These are phyloP conservation scores for Penicillium chermesinum DNA, from an alignment of 495 filamentous ascomycete genomes.

Conservation along the genomic window DNA sequence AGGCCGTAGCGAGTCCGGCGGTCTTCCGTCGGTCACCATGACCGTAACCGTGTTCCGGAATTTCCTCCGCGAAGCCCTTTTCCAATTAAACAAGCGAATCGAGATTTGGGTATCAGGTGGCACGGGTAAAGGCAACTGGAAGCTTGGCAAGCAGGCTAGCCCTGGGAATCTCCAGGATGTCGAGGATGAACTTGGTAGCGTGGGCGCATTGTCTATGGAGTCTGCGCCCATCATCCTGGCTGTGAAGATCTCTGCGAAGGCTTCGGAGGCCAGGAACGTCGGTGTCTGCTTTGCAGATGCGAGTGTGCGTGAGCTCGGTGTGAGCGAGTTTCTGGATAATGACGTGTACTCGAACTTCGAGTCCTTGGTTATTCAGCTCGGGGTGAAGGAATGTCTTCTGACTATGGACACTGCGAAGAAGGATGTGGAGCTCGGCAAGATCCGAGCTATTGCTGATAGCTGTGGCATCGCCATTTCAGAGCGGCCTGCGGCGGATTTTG, in stretches of 20 bases:
- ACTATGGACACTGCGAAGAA: constrained; percentile 70
- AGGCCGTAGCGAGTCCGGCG: constrained; percentile 73
- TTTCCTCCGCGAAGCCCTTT: constrained; percentile 90
- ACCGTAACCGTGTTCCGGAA: constrained; percentile 90
- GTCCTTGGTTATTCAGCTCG: constrained; percentile 90
- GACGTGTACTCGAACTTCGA: constrained; percentile 98
- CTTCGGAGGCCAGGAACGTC: constrained; percentile 76
- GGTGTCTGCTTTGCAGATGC: constrained; percentile 98
- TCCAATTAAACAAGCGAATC: constrained; percentile 80
- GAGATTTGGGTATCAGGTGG: constrained; percentile 77
- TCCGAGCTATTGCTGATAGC: constrained; percentile 80
- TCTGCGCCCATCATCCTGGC: constrained; percentile 89
- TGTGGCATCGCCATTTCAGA: constrained; percentile 88
- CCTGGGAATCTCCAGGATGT: constrained; percentile 96
- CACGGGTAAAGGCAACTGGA: constrained; percentile 77
- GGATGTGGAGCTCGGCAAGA: constrained; percentile 84
- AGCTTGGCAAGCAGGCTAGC: constrained; percentile 82
- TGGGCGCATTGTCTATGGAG: constrained; percentile 60
- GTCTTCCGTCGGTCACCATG: constrained; percentile 89
- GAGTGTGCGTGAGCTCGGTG: constrained; percentile 89
- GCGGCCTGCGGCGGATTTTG: constrained; percentile 70
- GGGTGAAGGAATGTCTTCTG: constrained; percentile 88
- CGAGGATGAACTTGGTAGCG: constrained; percentile 82
- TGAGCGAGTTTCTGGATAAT: constrained; percentile 97
- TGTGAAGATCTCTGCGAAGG: constrained; percentile 85